Evolutionary conservation across 2,329 filamentous ascomycete species (phyloP), one percentile per base, ranked within the genome.

Genomic region (Colletotrichum sp.): DNA sequence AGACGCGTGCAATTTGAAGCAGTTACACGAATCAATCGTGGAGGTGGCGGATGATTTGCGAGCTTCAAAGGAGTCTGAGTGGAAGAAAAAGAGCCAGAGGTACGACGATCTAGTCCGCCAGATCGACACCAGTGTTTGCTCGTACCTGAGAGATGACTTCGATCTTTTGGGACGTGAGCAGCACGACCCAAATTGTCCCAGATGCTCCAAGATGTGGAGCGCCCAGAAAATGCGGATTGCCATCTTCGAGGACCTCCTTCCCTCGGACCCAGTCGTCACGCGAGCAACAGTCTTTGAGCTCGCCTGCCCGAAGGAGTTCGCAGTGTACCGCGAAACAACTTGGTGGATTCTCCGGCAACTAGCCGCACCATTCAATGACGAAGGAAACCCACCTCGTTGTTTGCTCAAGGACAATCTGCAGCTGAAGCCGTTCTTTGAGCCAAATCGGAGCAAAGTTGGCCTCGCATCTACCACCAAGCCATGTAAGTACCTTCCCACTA

Each of bases 241-340:
- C 2, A 81, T 83, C 0, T 85, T 84, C 26, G 87, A 89, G 48
- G 80, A 87, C 6, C 84, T 82, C 0, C 81, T 89, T 0, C 87
- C 87, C 0, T 70, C 79, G 1, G 80, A 83, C 6, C 66, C 72
- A 3, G 68, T 80, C 4, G 67, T 82, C 16, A 80, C 82, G 0
- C 84, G 85, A 43, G 81, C 81, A 6, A 82, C 85, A 0, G 77
- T 88, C 0, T 88, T 88, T 34, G 87, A 89, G 74, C 81, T 89
- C 0, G 72, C 76, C 2, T 83, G 83, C 15, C 86, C 86, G 0
- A 67, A 75, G 8, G 77, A 76, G 0, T 81, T 88, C 30, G 79
- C 83, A 1, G 76, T 78, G 0, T 89, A 89, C 74, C 83, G 87
- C 15, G 84, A 86, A 74, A 79, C 80, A 0, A 88, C 87, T 0